Conservation (phyloP, 2,329 filamentous ascomycete genomes). For the Venturia pyrina region DNA sequence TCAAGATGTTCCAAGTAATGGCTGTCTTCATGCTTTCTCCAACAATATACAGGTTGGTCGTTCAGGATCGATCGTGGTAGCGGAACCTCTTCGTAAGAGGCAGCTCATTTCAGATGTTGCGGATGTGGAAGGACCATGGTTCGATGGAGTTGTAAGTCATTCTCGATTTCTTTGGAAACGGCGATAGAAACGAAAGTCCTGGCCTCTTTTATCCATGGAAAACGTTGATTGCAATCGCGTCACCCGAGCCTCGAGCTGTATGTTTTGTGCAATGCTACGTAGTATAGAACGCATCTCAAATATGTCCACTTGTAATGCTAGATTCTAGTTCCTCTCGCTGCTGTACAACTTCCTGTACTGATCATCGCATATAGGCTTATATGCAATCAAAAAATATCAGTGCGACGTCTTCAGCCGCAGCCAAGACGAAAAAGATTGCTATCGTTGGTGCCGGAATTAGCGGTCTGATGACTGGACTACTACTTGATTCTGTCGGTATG, state of each 20-base stretch:
- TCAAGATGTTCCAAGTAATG: conserved; percentile 26
- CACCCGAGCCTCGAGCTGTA: neutral
- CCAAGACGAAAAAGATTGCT: conserved; percentile 49
- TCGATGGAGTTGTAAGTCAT: conserved; percentile 45
- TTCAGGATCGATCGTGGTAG: conserved; percentile 26
- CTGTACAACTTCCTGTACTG: neutral
- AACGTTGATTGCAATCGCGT: no score
- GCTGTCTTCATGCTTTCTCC: conserved; percentile 37
- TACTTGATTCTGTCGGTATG: conserved; percentile 45
- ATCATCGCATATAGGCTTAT: neutral
- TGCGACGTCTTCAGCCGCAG: conserved; percentile 22
- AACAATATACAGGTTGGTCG: conserved; percentile 30
- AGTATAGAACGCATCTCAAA: neutral
- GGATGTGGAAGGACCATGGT: conserved; percentile 51
- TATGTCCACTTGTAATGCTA: no score
- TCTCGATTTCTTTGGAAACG: conserved; percentile 39
- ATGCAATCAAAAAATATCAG: neutral
- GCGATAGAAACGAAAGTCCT: no score
- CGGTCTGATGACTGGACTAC: conserved; percentile 48
- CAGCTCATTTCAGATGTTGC: conserved; percentile 31
- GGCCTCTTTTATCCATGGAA: no score
- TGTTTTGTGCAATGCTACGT: neutral
- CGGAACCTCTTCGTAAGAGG: conserved; percentile 11
- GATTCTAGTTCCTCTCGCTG: neutral
- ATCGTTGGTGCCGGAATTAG: conserved; percentile 59